A percentile compares a stretch with the other conserved stretches of the same genome.
Evolutionary conservation across 352 stramenopile genomes (phyloP).

Genomic region (Globisporangium irregulare): DNA sequence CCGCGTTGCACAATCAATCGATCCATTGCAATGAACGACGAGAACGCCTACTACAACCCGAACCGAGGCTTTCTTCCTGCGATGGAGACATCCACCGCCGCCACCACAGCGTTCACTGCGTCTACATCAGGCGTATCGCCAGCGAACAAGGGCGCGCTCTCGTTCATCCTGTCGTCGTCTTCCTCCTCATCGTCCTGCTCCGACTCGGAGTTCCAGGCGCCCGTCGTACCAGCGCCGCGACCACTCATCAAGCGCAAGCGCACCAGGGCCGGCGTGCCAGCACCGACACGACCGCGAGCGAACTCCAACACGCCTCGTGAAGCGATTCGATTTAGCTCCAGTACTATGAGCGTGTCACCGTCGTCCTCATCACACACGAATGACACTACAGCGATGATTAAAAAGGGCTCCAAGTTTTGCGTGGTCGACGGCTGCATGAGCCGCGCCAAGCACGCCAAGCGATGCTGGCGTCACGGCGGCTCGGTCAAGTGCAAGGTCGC

Average conservation of each 20-base stretch:
- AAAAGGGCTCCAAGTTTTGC: slow-evolving; percentile 54
- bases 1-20: background rate
- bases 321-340: background rate
- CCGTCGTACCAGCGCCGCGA: background rate
- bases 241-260: slow-evolving; percentile 10
- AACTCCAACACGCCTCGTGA: background rate
- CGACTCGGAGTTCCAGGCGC: slow-evolving; percentile 11
- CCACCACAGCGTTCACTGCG: background rate
- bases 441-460: slow-evolving; percentile 43
- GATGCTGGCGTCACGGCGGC: slow-evolving; percentile 52
- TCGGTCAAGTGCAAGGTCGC: slow-evolving; percentile 58
- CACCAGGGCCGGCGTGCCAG: background rate
- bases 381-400: slow-evolving; percentile 10
- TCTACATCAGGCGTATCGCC: background rate
- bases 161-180: slow-evolving; percentile 12
- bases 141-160: slow-evolving; percentile 9
- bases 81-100: background rate
- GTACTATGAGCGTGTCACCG: background rate
- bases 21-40: slow-evolving; percentile 1
- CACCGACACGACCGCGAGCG: background rate
- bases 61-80: background rate
- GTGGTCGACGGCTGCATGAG: slow-evolving; percentile 49
- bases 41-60: slow-evolving; percentile 6
- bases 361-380: background rate
- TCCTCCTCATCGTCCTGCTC: background rate